Evolutionary conservation across 768 basidiomycete species (phyloP).

Genomic region (Leccinum fibrillosum): DNA sequence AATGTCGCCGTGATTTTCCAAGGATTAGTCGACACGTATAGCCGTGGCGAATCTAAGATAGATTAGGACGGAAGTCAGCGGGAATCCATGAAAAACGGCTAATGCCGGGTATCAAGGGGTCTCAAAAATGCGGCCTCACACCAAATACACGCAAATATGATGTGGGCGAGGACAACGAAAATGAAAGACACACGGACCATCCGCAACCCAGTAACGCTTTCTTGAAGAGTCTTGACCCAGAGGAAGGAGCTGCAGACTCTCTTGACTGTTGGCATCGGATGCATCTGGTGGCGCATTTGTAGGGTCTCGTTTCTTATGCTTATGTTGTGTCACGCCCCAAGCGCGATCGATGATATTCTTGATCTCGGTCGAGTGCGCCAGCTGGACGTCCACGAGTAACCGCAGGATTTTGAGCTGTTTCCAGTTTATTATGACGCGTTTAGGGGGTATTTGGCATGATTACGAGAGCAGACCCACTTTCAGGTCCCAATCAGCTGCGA

Average conservation of each 20-base stretch:
- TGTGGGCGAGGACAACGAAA: constrained; percentile 29
- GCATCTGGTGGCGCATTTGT: constrained; percentile 52
- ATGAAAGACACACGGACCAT: constrained; percentile 71
- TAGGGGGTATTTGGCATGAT: constrained; percentile 24
- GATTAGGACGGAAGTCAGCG: constrained; percentile 32
- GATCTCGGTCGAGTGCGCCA: constrained; percentile 64
- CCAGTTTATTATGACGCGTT: constrained; percentile 25
- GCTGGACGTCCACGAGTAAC: constrained; percentile 81
- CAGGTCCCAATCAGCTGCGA: constrained; percentile 75
- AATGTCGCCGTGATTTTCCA: constrained; percentile 86
- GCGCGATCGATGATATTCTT: constrained; percentile 76
- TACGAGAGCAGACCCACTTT: constrained; percentile 55
- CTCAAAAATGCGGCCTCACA: constrained; percentile 45
- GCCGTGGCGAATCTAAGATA: constrained; percentile 74
- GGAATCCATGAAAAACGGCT: constrained; percentile 32
- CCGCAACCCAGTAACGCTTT: constrained; percentile 82
- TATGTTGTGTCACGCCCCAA: constrained; percentile 81
- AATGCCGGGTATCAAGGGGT: constrained; percentile 38
- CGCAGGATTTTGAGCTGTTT: constrained; percentile 77
- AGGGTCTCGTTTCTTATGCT: constrained; percentile 78
- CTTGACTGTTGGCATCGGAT: constrained; percentile 63
- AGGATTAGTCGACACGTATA: constrained; percentile 84
- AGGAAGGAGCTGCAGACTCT: constrained; percentile 62
- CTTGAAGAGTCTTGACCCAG: constrained; percentile 74
- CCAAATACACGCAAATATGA: constrained; percentile 76